Conservation (phyloP, 495 filamentous ascomycete species). For the Rostrohypoxylon terebratum region DNA sequence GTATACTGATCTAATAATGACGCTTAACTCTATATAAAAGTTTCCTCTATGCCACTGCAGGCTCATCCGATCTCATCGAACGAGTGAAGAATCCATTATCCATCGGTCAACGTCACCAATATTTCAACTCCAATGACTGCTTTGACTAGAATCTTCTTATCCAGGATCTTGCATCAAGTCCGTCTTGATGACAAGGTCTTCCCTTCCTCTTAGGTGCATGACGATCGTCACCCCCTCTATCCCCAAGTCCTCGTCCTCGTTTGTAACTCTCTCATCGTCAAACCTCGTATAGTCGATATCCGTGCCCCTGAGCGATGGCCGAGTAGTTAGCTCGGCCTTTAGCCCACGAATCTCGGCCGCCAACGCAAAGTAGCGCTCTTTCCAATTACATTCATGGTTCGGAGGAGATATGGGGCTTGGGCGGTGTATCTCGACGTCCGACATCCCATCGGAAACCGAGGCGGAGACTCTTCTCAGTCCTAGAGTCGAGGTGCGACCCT, state of each 20-base stretch:
- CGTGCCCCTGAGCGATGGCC: slow-evolving; percentile 28
- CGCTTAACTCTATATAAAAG: slow-evolving; percentile 10
- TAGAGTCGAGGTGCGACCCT: neutral
- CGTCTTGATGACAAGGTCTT: slow-evolving; percentile 61
- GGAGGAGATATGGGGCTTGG: slow-evolving; percentile 40
- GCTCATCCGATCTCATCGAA: neutral
- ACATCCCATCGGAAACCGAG: slow-evolving; percentile 2
- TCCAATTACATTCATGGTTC: slow-evolving; percentile 53
- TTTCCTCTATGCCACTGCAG: slow-evolving; percentile 1
- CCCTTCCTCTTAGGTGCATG: slow-evolving; percentile 57
- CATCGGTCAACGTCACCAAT: neutral
- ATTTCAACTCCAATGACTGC: neutral
- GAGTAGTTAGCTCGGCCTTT: slow-evolving; percentile 43
- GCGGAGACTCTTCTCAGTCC: neutral
- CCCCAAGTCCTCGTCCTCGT: slow-evolving; percentile 40
- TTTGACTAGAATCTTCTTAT: neutral
- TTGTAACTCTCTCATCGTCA: neutral
- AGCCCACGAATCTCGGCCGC: slow-evolving; percentile 47
- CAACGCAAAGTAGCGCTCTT: slow-evolving; percentile 46
- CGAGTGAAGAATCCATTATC: neutral
- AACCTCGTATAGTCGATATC: slow-evolving; percentile 21
- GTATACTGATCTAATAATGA: slow-evolving; percentile 32
- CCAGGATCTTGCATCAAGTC: slow-evolving; percentile 48
- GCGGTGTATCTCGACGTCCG: slow-evolving; percentile 29
- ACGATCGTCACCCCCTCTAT: slow-evolving; percentile 61